Percentiles rank a stretch among this genome's conserved stretches.
phyloP scores from a whole-genome alignment of 2,329 filamentous ascomycete genomes.

The Aureobasidium sp. region DNA sequence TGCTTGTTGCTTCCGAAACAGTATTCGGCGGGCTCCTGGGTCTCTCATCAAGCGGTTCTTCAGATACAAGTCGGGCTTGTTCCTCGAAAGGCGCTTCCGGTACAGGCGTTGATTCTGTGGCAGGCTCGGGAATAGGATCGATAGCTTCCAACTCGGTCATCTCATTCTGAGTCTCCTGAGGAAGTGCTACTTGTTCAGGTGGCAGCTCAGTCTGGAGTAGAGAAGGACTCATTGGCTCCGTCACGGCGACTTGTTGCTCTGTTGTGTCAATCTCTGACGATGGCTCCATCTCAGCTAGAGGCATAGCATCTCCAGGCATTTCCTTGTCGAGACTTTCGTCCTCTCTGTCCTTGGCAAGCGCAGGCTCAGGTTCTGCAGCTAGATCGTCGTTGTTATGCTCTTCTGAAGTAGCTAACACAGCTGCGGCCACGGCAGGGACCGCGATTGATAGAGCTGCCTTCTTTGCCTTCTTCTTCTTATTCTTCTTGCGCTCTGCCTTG shows the following conservation, averaged over 20 bases:
- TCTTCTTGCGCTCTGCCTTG: constrained; percentile 19
- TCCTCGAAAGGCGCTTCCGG: neutral
- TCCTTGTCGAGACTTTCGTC: no score
- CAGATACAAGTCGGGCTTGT: neutral
- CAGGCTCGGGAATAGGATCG: neutral
- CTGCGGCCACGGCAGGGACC: neutral
- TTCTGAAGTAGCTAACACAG: neutral
- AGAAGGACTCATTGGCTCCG: neutral
- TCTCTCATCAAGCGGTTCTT: neutral
- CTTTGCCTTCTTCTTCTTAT: constrained; percentile 21
- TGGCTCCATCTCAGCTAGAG: neutral
- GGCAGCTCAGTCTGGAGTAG: neutral
- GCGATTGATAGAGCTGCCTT: constrained; percentile 9
- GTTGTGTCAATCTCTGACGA: no score
- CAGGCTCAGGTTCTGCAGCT: neutral
- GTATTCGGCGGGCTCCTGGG: no score
- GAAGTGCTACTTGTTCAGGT: neutral
- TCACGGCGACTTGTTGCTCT: neutral
- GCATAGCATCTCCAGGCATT: neutral
- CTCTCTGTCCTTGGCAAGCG: neutral
- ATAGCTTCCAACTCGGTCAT: neutral
- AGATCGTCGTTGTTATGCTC: neutral
- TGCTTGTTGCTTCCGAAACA: neutral
- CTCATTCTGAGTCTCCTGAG: neutral
- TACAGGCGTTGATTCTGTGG: neutral